A percentile compares a stretch with the other conserved stretches of the same genome.
These are phyloP conservation scores for Vitis hybrid DNA, from an alignment of 177 flowering plant species.

Conservation along the genomic window DNA sequence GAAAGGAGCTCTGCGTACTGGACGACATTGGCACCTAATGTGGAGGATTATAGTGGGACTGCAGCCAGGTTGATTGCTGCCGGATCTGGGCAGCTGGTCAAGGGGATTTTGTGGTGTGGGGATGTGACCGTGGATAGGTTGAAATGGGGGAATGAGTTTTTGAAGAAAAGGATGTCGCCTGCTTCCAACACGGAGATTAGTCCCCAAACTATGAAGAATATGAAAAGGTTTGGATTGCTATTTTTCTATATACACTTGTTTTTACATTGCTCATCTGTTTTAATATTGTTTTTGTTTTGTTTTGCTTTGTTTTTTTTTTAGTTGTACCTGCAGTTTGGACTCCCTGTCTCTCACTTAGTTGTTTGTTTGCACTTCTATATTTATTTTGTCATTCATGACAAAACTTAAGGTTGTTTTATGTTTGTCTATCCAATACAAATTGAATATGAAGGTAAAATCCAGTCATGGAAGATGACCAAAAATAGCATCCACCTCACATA, in stretches of 20 bases:
- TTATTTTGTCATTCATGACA: too few relatives aligned
- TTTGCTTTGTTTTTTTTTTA: too few relatives aligned
- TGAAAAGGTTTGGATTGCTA: conserved; percentile 53
- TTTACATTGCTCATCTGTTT: too few relatives aligned
- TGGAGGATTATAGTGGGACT: conserved; percentile 83
- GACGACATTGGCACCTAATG: conserved; percentile 96
- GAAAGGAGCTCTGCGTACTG: conserved; percentile 71
- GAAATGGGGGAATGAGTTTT: conserved; percentile 75
- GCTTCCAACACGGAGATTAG: conserved; percentile 42
- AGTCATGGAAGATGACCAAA: too few relatives aligned
- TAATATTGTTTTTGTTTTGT: too few relatives aligned
- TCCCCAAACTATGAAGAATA: conserved; percentile 57
- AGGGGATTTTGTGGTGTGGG: conserved; percentile 93
- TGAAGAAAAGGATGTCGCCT: conserved; percentile 57
- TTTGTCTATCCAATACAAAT: too few relatives aligned
- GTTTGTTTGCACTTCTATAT: too few relatives aligned
- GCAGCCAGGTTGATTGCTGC: conserved; percentile 69
- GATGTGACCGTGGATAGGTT: conserved; percentile 87
- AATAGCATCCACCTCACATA: too few relatives aligned
- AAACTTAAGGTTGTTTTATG: too few relatives aligned
- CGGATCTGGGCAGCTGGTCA: conserved; percentile 77
- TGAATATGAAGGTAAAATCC: too few relatives aligned
- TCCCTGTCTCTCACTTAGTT: too few relatives aligned
- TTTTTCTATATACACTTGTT: neutral
- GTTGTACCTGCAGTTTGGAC: too few relatives aligned